Conservation (phyloP, 176 grass and related monocot species). For the Musa acuminata region DNA sequence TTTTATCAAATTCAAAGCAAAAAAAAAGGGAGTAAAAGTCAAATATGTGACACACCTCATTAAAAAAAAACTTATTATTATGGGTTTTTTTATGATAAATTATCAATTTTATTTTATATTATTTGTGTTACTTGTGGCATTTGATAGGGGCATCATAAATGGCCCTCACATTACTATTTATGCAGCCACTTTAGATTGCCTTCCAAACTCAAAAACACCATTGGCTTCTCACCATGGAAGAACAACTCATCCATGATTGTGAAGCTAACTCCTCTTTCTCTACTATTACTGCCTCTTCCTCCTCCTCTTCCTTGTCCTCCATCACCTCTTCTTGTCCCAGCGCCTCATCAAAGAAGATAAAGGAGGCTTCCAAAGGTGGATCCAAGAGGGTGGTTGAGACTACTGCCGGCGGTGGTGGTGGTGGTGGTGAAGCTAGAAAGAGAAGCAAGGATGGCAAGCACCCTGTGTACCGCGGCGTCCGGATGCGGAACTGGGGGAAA, state of each 20-base stretch:
- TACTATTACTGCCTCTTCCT: background rate
- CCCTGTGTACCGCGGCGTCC: conserved; percentile 68
- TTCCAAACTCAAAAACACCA: background rate
- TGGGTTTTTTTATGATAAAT: background rate
- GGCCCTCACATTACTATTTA: background rate
- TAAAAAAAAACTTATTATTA: too few species aligned
- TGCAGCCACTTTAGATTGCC: background rate
- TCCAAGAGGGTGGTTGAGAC: background rate
- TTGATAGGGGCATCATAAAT: background rate
- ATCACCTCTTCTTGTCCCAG: background rate
- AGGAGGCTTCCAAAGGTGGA: background rate
- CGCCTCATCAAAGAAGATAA: background rate
- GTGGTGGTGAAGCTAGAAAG: conserved; percentile 27
- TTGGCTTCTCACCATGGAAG: too few species aligned
- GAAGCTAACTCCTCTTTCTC: background rate
- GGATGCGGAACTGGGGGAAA: conserved; percentile 96
- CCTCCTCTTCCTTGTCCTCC: background rate
- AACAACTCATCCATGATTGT: background rate
- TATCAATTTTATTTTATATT: background rate
- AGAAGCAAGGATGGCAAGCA: conserved; percentile 72
- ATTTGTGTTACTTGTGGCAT: too few species aligned
- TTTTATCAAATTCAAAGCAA: too few species aligned
- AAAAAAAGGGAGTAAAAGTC: too few species aligned
- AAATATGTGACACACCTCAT: too few species aligned
- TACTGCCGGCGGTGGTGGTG: background rate